Evolutionary conservation across 495 filamentous ascomycete species (phyloP).

Genomic region (Hypoxylon trugodes): DNA sequence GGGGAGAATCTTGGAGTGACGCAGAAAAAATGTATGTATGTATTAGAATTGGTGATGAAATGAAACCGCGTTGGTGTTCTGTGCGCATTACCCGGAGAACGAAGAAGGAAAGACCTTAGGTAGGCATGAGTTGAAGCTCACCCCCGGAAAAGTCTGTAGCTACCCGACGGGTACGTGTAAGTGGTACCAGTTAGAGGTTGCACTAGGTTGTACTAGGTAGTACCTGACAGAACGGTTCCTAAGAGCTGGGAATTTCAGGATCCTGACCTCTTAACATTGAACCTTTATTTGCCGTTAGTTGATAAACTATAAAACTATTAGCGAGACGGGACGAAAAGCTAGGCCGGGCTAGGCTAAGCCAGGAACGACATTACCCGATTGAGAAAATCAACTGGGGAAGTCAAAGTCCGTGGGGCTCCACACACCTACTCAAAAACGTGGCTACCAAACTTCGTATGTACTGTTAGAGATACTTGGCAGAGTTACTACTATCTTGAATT

Average conservation of each 20-base stretch:
- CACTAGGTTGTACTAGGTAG: no score
- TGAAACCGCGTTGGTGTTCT: conserved; percentile 16
- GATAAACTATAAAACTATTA: conserved; percentile 17
- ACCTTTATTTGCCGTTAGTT: conserved; percentile 25
- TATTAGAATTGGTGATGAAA: conserved; percentile 14
- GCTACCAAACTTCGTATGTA: conserved; percentile 4
- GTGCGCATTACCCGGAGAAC: conserved; percentile 27
- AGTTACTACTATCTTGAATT: no score
- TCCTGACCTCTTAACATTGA: conserved; percentile 8
- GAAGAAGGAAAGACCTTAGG: conserved; percentile 1
- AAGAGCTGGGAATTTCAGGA: conserved; percentile 33
- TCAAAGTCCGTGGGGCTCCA: conserved; percentile 10
- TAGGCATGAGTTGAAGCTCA: background rate
- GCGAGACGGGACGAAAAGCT: conserved; percentile 10
- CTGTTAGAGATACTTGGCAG: no score
- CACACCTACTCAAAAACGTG: conserved; percentile 31
- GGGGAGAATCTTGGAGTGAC: background rate
- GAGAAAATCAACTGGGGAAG: conserved; percentile 26
- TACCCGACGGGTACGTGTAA: no score
- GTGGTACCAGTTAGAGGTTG: no score
- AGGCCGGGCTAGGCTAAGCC: background rate
- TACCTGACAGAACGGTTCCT: conserved; percentile 21
- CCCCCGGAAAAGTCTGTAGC: no score
- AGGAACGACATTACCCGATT: conserved; percentile 8
- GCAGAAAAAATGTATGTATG: background rate